Evolutionary conservation across 345 rosid species (phyloP).

Genomic region (Eutrema yunnanense): DNA sequence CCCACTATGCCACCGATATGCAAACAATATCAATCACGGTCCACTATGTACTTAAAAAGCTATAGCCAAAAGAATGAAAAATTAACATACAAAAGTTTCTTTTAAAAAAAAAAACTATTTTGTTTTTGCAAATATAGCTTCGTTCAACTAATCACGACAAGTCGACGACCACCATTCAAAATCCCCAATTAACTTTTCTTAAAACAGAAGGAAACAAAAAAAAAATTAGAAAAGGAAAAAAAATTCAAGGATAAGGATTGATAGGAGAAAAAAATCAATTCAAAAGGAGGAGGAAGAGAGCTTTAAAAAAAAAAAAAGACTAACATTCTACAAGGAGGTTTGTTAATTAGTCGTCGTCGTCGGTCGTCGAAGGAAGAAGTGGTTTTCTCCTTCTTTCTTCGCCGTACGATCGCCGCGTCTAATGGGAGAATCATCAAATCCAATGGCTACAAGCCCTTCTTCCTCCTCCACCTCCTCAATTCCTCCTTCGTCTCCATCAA

Average conservation of each 20-base stretch:
- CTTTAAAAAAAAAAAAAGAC: neutral
- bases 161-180: neutral
- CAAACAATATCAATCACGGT: neutral
- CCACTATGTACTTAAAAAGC: neutral
- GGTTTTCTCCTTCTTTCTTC: slow-evolving; percentile 11
- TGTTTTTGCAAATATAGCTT: slow-evolving; percentile 8
- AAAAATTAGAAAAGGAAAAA: slow-evolving; percentile 1
- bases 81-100: neutral
- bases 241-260: neutral
- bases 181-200: neutral
- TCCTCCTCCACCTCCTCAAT: slow-evolving; percentile 3
- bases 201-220: slow-evolving; percentile 9
- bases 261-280: neutral
- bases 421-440: neutral
- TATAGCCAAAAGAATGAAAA: neutral
- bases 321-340: neutral
- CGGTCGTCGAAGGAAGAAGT: slow-evolving; percentile 19
- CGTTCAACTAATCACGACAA: neutral
- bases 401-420: slow-evolving; percentile 18
- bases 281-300: slow-evolving; percentile 13
- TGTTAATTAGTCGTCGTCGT: slow-evolving; percentile 17
- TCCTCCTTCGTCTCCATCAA: neutral
- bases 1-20: neutral
- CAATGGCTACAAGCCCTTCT: slow-evolving; percentile 3
- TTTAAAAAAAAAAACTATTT: neutral